Evolutionary conservation across 2,329 filamentous ascomycete genomes (phyloP), one percentile per base, ranked within the genome.

Genomic region (Fusarium nematophilum): DNA sequence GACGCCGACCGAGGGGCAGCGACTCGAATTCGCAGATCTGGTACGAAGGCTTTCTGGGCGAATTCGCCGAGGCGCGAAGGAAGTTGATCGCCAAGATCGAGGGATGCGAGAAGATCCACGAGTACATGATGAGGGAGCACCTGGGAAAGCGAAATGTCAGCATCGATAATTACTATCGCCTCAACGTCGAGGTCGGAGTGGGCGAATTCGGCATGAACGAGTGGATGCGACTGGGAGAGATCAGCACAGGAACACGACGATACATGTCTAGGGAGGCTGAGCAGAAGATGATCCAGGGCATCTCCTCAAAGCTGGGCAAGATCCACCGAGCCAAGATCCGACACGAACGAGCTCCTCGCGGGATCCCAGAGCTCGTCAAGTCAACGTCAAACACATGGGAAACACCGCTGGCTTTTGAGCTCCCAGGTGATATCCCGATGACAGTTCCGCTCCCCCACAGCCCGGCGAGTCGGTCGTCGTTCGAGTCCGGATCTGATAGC

Each of bases 131-230:
- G 54, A 87, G 86, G 54, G 90, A 96, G 40, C 86, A 93, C 64
- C 81, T 98, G 17, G 78, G 85, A 6, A 90, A 88, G 73, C 87
- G 93, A 27, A 87, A 90, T 21, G 91, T 98, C 56, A 93, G 90
- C 67, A 85, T 86, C 45, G 93, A 97, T 54, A 92, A 96, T 73
- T 99, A 99, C 78, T 96, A 93, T 74, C 90, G 95, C 7, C 81
- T 98, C n/a, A 99, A 99, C 64, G 95, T 98, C 33, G 93, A 98
- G 72, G 89, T 97, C 13, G 95, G 94, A 1, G 93, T 98, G 3
- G 93, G 94, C 47, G 95, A 98, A 72, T 98, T 97, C 73, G 94
- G 91, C 45, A 98, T 99, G 93, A 99, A 98, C 72, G 95, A 98
- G 73, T 99, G 95, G 95, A 86, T 92, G 68, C 87, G 93, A 4